Evolutionary conservation across 2,329 filamentous ascomycete genomes (phyloP), one percentile per base, ranked within the genome.

Genomic region (Colletotrichum viniferum): DNA sequence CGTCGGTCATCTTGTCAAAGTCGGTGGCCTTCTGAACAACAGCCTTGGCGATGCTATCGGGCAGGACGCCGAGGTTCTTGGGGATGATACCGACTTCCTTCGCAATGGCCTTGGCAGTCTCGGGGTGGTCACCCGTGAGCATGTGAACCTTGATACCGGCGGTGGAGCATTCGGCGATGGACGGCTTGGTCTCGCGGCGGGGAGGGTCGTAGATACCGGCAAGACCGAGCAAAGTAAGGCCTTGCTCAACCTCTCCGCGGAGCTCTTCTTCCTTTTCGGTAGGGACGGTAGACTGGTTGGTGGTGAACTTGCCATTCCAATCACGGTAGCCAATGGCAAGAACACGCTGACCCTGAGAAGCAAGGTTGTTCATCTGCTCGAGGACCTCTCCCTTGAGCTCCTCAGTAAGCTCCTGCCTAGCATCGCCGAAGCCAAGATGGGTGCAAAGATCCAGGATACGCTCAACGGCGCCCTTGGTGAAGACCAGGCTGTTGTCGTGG

Each of bases 141-240:
- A 96, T 96, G 85, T 96, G 94, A 8, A 96, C 94, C 77, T 90
- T 90, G 82, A 96, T 95, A 65, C 94, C 94, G 30, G 94, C 94
- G 61, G 89, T 89, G 70, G 93, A 91, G 80, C 94, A 95, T 80
- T 93, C 90, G 26, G 87, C 87, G 73, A 96, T 94, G 8, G 94
- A 92, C 1, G 88, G 89, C 26, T 93, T 94, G 1, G 95, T 96
- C 85, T 97, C 95, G 3, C 92, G 91, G 3, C 95, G 94, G 71
- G 95, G 95, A 5, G 95, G 95, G 79, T 98, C 95, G 81, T 97
- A 96, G 77, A 98, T 93, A 71, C 95, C 95, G 64, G 94, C 93
- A 12, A 98, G 89, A n/a, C 96, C 96, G 16, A 95, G 90, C 76
- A 97, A 94, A 4, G 88, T 90, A 36, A 98, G 90, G 34, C 91